These are phyloP conservation scores for Fusarium anguioides DNA, from an alignment of 2,329 filamentous ascomycete species.

Conservation along the genomic window DNA sequence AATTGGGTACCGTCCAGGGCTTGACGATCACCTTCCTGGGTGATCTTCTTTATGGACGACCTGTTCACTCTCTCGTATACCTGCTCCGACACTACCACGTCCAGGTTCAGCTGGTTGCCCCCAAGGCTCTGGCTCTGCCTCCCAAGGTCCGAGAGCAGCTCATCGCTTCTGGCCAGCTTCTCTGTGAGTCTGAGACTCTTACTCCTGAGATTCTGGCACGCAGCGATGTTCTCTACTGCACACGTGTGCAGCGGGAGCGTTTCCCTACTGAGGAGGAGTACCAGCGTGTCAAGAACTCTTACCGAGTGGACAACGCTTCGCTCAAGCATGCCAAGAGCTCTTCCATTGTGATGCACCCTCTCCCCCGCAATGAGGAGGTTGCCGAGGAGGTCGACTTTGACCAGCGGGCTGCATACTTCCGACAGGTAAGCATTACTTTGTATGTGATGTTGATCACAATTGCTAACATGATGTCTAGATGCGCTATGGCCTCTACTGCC, in stretches of 20 bases:
- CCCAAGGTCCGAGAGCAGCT: constrained; percentile 78
- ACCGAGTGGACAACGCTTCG: constrained; percentile 89
- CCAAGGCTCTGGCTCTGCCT: constrained; percentile 81
- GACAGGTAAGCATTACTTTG: constrained; percentile 78
- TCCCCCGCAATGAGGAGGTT: constrained; percentile 94
- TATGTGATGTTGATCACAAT: not conserved
- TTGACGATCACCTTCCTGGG: constrained; percentile 96
- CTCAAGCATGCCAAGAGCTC: constrained; percentile 91
- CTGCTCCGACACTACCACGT: constrained; percentile 96
- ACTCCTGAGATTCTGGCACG: constrained; percentile 87
- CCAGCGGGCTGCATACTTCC: constrained; percentile 95
- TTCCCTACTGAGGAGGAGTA: constrained; percentile 86
- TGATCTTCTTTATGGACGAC: constrained; percentile 91
- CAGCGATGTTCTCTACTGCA: constrained; percentile 96
- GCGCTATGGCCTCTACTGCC: constrained; percentile 96
- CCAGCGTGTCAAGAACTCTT: constrained; percentile 86
- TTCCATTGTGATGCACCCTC: constrained; percentile 95
- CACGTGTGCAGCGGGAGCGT: constrained; percentile 94
- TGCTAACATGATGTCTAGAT: constrained; percentile 68
- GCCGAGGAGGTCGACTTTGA: constrained; percentile 97
- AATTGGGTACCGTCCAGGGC: constrained; percentile 93
- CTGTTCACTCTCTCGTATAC: constrained; percentile 95
- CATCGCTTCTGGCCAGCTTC: constrained; percentile 77
- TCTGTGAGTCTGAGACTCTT: constrained; percentile 79
- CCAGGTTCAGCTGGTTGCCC: constrained; percentile 89